Percentiles rank a stretch among this genome's conserved stretches.
phyloP scores from a whole-genome alignment of 345 rosid species.

The Citrus inodora region DNA sequence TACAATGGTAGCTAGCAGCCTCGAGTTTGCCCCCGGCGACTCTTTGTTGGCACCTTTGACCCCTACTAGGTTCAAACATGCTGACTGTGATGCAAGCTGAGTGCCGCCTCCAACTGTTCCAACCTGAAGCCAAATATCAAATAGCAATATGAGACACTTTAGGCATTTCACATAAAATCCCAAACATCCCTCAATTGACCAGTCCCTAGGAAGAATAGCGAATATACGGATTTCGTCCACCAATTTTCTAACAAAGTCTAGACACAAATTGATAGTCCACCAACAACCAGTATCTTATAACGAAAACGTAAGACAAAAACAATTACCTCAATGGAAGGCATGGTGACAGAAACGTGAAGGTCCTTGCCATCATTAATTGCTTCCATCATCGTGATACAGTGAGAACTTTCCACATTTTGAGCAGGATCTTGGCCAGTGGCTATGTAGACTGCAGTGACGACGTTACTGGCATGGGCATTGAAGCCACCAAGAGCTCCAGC shows the following conservation, averaged over 20 bases:
- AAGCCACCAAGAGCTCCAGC: constrained; percentile 82
- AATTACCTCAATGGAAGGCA: constrained; percentile 70
- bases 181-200: not conserved
- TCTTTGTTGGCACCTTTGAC: constrained; percentile 67
- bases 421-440: constrained; percentile 88
- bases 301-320: not conserved
- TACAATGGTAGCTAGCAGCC: constrained; percentile 50
- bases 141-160: not conserved
- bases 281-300: not conserved
- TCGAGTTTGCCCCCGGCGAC: constrained; percentile 50
- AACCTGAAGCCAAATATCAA: constrained; percentile 32
- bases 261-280: not conserved
- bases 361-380: constrained; percentile 57
- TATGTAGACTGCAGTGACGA: constrained; percentile 52
- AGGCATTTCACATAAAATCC: not conserved
- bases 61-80: constrained; percentile 63
- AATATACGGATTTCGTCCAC: not conserved
- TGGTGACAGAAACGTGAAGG: constrained; percentile 67
- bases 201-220: not conserved
- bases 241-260: not conserved
- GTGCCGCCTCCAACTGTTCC: constrained; percentile 83
- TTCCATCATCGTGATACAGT: constrained; percentile 80
- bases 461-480: constrained; percentile 75
- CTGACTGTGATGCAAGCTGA: constrained; percentile 76
- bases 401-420: constrained; percentile 71